phyloP scores from a whole-genome alignment of 1,284 basidiomycete genomes.

The Fomes fomentarius region DNA sequence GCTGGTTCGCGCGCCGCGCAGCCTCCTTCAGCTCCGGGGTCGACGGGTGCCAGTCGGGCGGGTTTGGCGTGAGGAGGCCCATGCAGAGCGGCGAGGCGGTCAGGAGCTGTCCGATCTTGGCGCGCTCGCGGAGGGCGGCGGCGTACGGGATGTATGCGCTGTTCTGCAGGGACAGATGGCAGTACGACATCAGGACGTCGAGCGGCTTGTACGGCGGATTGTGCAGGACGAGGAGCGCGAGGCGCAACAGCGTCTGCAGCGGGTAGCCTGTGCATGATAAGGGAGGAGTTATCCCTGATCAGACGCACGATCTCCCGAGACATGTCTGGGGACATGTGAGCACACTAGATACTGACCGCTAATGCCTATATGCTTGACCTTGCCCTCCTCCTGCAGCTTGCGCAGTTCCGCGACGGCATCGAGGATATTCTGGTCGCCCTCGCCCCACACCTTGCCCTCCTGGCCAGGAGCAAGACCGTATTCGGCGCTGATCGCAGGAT shows the following conservation, averaged over 20 bases:
- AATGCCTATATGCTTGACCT: slow-evolving; percentile 84
- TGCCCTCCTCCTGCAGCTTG: slow-evolving; percentile 77
- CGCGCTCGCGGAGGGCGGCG: slow-evolving; percentile 62
- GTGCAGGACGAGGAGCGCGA: slow-evolving; percentile 76
- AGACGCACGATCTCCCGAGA: too few species aligned
- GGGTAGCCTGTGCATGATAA: slow-evolving; percentile 82
- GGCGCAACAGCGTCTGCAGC: slow-evolving; percentile 85
- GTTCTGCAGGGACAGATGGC: slow-evolving; percentile 88
- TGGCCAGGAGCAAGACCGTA: slow-evolving; percentile 68
- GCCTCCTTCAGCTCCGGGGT: slow-evolving; percentile 53
- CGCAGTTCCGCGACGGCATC: slow-evolving; percentile 75
- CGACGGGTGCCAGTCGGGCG: slow-evolving; percentile 89
- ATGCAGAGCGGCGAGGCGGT: slow-evolving; percentile 92
- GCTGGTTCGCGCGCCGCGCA: slow-evolving; percentile 37
- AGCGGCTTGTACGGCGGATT: slow-evolving; percentile 68
- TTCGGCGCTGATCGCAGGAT: slow-evolving; percentile 44
- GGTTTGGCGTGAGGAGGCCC: slow-evolving; percentile 79
- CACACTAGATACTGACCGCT: slow-evolving; percentile 74
- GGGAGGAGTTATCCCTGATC: too few species aligned
- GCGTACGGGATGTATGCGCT: slow-evolving; percentile 65
- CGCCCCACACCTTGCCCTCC: slow-evolving; percentile 64
- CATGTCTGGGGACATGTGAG: too few species aligned
- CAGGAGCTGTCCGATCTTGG: slow-evolving; percentile 71
- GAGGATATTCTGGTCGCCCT: slow-evolving; percentile 82
- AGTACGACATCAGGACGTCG: slow-evolving; percentile 85